Percentiles rank a stretch among this genome's conserved stretches.
These are phyloP conservation scores for Acer saccharum DNA, from an alignment of 345 rosid genomes.

Conservation along the genomic window DNA sequence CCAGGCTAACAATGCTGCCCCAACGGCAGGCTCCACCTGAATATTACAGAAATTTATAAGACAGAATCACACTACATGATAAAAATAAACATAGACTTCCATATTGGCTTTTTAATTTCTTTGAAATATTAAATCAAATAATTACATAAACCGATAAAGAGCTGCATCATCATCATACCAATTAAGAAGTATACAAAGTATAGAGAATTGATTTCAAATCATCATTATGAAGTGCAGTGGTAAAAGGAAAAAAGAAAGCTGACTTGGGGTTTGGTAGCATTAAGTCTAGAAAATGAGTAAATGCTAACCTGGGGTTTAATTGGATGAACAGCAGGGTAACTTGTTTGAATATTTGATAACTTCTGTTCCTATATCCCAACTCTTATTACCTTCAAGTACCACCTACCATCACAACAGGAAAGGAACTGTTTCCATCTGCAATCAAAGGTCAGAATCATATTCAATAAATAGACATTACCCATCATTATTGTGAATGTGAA, in stretches of 20 bases:
- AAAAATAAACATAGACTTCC: too few species aligned
- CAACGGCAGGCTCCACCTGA: constrained; percentile 77
- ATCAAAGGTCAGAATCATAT: constrained; percentile 1
- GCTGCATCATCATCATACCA: background rate
- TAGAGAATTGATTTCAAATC: background rate
- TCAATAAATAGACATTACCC: background rate
- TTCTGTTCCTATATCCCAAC: constrained; percentile 76
- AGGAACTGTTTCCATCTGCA: constrained; percentile 60
- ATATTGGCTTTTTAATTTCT: background rate
- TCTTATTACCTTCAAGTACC: constrained; percentile 71
- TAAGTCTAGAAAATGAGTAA: background rate
- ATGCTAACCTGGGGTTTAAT: constrained; percentile 64
- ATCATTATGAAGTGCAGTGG: too few species aligned
- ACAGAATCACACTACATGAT: background rate
- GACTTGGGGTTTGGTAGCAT: background rate
- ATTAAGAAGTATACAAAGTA: too few species aligned
- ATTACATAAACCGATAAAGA: background rate
- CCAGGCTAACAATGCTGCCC: constrained; percentile 71
- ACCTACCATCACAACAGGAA: constrained; percentile 81
- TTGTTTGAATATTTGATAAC: constrained; percentile 53
- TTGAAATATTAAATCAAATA: background rate
- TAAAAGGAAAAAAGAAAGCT: background rate
- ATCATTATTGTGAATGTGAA: background rate
- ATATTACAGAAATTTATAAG: background rate
- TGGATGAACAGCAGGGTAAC: constrained; percentile 50